Base-by-base conservation (phyloP, 805 yeast genomes). In the Lipomyces yamadae region DNA sequence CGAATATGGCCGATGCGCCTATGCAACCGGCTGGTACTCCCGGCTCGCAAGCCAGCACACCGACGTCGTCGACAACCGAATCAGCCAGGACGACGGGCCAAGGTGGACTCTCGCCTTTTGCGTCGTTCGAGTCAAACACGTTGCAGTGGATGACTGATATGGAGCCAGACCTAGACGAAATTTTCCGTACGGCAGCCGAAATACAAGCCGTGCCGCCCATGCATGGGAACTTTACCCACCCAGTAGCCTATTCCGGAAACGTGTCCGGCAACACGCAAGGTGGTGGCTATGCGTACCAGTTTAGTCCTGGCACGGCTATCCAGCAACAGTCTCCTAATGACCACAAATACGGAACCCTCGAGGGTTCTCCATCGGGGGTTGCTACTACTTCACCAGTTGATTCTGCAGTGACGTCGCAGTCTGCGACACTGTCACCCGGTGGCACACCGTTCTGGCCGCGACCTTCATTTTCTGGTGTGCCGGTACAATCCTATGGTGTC, bases 81-180 rank as follows among this genome's bases (percentile, higher is more conserved):
- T 66, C 69, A 13, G 45, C 42, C 24, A 55, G 50, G 48, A 56
- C 61, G 15, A 48, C 56, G 7, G 64, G 62, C 58, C 48, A 45
- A 29, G 62, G 55, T 53, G 67, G 62, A 7, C 58, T 67, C 45
- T 69, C 72, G 13, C 72, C 72, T 32, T 70, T 70, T 56, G 72
- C 71, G 18, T 66, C 70, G 7, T 70, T 70, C 39, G 72, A 69
- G 50, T 64, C 72, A 2, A 70, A 70, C 45, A 69, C 71, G 15
- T 42, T 70, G 50, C 71, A 69, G 37, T 70, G 73, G 73, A 70
- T 70, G 73, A 60, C 62, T 18, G 70, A 70, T 34, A 67, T 70
- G 71, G 73, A 70, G 61, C 70, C 73, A 5, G 73, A 70, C 48
- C 39, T 70, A 24, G 72, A 70, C 50, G 71, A 70, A 62, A 70